phyloP scores from a whole-genome alignment of 768 basidiomycete genomes.

The Floccularia luteovirens region DNA sequence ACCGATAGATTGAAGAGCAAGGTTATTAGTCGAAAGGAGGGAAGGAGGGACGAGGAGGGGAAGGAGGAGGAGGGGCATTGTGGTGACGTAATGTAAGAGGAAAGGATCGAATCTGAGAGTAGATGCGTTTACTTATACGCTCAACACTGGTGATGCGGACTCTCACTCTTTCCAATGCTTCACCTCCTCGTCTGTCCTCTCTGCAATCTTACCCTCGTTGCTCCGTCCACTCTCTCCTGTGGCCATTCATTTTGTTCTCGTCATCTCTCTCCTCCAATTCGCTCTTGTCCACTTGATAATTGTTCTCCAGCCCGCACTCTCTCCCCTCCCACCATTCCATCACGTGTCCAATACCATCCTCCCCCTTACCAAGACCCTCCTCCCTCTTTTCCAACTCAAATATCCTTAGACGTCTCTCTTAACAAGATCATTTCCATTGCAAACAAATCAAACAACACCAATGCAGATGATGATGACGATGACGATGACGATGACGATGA shows the following conservation, averaged over 20 bases:
- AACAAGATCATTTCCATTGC: constrained; percentile 46
- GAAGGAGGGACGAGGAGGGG: constrained; percentile 10
- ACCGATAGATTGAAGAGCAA: constrained; percentile 30
- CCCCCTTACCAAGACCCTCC: constrained; percentile 13
- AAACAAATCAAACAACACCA: constrained; percentile 18
- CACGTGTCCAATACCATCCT: constrained; percentile 22
- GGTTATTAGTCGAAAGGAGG: constrained; percentile 9
- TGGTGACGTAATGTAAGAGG: constrained; percentile 1
- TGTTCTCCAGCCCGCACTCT: constrained; percentile 20
- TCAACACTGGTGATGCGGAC: neutral
- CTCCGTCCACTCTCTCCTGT: constrained; percentile 68
- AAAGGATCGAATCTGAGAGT: neutral
- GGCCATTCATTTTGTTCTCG: constrained; percentile 74
- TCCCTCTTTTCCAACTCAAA: constrained; percentile 7
- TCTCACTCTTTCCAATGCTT: constrained; percentile 1
- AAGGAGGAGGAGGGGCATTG: constrained; percentile 7
- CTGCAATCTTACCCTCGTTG: constrained; percentile 48
- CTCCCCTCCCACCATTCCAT: constrained; percentile 17
- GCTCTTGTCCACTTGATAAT: constrained; percentile 25
- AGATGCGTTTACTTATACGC: neutral
- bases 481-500: constrained; percentile 9
- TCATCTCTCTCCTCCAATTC: constrained; percentile 27
- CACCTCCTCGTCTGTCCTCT: constrained; percentile 45
- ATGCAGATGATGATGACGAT: constrained; percentile 17
- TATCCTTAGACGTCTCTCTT: constrained; percentile 45